Evolutionary conservation across 768 basidiomycete species (phyloP), one percentile per base, ranked within the genome.

Genomic region (Suillus sp.): DNA sequence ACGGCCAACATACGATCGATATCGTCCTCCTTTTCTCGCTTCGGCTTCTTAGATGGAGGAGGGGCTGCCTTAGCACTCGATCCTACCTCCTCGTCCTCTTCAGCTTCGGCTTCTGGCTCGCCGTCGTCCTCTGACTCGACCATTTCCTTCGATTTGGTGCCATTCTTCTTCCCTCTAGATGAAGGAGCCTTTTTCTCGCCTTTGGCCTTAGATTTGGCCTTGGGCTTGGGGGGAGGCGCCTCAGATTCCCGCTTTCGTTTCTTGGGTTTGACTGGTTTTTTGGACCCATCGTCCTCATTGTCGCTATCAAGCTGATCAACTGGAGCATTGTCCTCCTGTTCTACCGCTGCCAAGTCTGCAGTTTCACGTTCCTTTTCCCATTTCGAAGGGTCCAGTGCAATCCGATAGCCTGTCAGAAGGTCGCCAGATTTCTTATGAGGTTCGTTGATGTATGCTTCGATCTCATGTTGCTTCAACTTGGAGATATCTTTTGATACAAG

Each of bases 401-500:
- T 87, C 66, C 84, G 83, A 74, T 95, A 96, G 16, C 90, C 95
- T 60, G 83, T 74, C 25, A 89, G 76, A 45, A 98, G 85, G 38
- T 95, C 92, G 45, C 84, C 87, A 45, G 84, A 87, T 73, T 85
- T 88, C 79, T 93, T 94, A 75, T 80, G 83, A 20, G 89, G 88
- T 71, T 90, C 90, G 66, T 78, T 82, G 78, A 98, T 84, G 78
- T 86, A 97, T 3, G 88, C 83, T 66, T 91, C 84, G 77, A 99
- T 96, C 77, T 93, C 92, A 74, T 91, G 85, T 6, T 80, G 74
- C 69, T 88, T 84, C 30, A 98, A 84, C 65, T 84, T 84, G 25
- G 88, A 91, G 59, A 98, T 87, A 75, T 97, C 96, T 70, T 90
- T 90, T 1, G 89, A 73, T 37, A 86, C 80, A 47, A 92, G 81